These are phyloP conservation scores for Scedosporium dehoogii DNA, from an alignment of 2,329 filamentous ascomycete species.

Conservation along the genomic window DNA sequence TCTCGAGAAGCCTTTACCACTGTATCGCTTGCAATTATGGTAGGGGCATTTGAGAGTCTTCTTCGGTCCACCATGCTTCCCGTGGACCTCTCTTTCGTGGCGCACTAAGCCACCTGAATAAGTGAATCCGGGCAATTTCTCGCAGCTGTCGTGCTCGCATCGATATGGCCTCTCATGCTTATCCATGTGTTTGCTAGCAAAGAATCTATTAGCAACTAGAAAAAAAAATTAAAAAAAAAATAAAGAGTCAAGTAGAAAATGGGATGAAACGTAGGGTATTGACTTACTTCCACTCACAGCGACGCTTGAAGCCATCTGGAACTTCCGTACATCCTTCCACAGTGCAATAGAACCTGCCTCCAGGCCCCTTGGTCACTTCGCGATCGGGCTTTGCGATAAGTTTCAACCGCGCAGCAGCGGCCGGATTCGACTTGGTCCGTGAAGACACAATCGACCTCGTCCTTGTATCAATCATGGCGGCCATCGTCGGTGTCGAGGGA, in stretches of 20 bases:
- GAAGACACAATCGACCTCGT: neutral
- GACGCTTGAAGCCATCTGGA: constrained; percentile 59
- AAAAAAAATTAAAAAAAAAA: neutral
- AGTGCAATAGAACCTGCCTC: constrained; percentile 71
- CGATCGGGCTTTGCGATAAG: constrained; percentile 50
- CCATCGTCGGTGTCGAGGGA: neutral
- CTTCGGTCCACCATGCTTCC: constrained; percentile 79
- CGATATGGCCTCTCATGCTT: constrained; percentile 93
- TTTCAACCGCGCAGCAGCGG: constrained; percentile 30
- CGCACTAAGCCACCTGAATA: constrained; percentile 84
- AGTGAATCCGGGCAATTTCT: constrained; percentile 88
- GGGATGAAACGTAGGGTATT: neutral
- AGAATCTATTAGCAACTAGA: constrained; percentile 14
- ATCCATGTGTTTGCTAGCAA: constrained; percentile 86
- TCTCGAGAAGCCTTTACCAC: constrained; percentile 81
- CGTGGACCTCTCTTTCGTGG: constrained; percentile 89
- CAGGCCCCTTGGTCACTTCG: constrained; percentile 48
- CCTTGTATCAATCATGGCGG: neutral
- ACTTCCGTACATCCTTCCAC: constrained; percentile 59
- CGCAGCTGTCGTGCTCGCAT: constrained; percentile 71
- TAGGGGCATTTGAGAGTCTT: constrained; percentile 82
- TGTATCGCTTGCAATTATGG: constrained; percentile 77
- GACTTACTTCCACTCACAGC: constrained; percentile 90
- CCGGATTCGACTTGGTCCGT: neutral
- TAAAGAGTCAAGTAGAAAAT: neutral